These are phyloP conservation scores for Aspergillus avenaceus DNA, from an alignment of 495 filamentous ascomycete genomes.

Conservation along the genomic window DNA sequence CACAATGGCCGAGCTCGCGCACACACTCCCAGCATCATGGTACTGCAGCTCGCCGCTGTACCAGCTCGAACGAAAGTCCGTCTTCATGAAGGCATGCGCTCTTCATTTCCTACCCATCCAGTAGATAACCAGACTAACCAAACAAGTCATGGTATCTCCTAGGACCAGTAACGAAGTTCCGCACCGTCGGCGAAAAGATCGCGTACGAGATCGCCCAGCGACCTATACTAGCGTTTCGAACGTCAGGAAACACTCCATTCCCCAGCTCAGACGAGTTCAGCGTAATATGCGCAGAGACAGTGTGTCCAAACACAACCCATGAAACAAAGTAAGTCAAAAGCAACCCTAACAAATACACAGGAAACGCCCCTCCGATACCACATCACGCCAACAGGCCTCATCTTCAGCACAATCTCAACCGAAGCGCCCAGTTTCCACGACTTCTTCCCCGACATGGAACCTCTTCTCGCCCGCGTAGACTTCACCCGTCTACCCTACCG, in stretches of 20 bases:
- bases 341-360: slow-evolving; percentile 12
- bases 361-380: slow-evolving; percentile 34
- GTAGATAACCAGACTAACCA: slow-evolving; percentile 3
- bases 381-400: slow-evolving; percentile 50
- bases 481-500: slow-evolving; percentile 54
- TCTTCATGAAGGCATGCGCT: slow-evolving; percentile 46
- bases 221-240: slow-evolving; percentile 40
- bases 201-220: slow-evolving; percentile 55
- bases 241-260: slow-evolving; percentile 23
- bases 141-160: slow-evolving; percentile 57
- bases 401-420: slow-evolving; percentile 50
- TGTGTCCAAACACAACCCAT: slow-evolving; percentile 7
- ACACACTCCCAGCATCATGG: slow-evolving; percentile 43
- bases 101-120: no score
- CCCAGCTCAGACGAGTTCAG: slow-evolving; percentile 34
- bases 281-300: slow-evolving; percentile 36
- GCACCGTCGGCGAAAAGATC: slow-evolving; percentile 38
- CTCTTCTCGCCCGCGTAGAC: slow-evolving; percentile 47
- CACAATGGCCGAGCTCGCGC: slow-evolving; percentile 35
- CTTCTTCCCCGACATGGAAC: slow-evolving; percentile 53
- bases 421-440: slow-evolving; percentile 50
- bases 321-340: not conserved
- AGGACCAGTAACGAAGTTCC: slow-evolving; percentile 56
- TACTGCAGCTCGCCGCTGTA: slow-evolving; percentile 40
- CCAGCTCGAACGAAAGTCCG: slow-evolving; percentile 51